A percentile compares a stretch with the other conserved stretches of the same genome.
Evolutionary conservation across 148 eudicot genomes (phyloP).

Genomic region (Fagopyrum tataricum): DNA sequence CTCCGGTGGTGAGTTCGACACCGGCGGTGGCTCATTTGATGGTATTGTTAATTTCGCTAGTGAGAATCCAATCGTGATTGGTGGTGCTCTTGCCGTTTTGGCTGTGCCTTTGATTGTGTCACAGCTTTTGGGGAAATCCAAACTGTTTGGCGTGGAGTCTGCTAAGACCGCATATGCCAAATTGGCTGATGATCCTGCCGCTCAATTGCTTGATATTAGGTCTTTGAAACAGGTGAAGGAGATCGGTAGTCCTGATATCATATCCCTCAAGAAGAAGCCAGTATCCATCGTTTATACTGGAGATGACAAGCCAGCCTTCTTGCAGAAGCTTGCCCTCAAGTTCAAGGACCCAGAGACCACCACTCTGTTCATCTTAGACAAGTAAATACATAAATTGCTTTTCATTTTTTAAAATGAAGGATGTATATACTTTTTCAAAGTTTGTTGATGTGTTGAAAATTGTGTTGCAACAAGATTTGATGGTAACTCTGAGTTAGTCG

Average conservation of each 20-base stretch:
- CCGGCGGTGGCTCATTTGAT: conserved; percentile 45
- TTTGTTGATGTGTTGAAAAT: background rate
- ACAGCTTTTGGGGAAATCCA: conserved; percentile 54
- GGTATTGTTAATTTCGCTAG: conserved; percentile 30
- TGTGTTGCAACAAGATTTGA: conserved; percentile 58
- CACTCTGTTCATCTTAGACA: conserved; percentile 82
- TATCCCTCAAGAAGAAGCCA: conserved; percentile 67
- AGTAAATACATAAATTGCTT: conserved; percentile 46
- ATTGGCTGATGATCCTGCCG: conserved; percentile 56
- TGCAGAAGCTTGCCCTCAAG: conserved; percentile 79
- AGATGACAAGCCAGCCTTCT: conserved; percentile 75
- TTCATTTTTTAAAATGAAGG: conserved; percentile 5
- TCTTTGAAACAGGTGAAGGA: conserved; percentile 41
- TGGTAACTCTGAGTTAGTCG: conserved; percentile 90
- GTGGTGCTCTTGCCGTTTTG: conserved; percentile 58
- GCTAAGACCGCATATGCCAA: conserved; percentile 72
- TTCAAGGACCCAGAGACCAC: conserved; percentile 87
- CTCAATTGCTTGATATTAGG: conserved; percentile 88
- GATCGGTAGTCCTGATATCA: conserved; percentile 68
- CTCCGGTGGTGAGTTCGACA: conserved; percentile 51
- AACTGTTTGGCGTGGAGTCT: conserved; percentile 72
- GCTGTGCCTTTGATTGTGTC: conserved; percentile 68
- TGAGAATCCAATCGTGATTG: conserved; percentile 61
- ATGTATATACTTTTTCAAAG: background rate
- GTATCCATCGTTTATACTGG: conserved; percentile 59